Evolutionary conservation across 257 asterid species (phyloP).

Genomic region (Linderniella brevidens): DNA sequence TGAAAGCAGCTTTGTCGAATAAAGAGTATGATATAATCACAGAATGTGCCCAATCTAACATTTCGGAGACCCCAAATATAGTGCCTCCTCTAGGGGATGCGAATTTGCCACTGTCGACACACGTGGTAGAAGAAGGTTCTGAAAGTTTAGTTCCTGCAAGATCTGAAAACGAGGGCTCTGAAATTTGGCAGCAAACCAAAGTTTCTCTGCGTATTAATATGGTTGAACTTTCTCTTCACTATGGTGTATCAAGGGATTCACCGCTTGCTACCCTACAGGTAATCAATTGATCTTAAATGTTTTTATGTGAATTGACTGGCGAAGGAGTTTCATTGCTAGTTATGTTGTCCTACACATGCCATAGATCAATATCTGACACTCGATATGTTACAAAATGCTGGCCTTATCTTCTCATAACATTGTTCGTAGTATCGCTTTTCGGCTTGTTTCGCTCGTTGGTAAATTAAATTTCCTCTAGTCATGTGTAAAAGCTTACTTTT

Average conservation of each 20-base stretch:
- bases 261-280: slow-evolving; percentile 94
- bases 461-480: too few relatives aligned
- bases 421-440: too few relatives aligned
- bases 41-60: slow-evolving; percentile 77
- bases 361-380: too few relatives aligned
- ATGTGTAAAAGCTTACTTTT: too few relatives aligned
- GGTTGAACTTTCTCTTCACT: slow-evolving; percentile 76
- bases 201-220: slow-evolving; percentile 50
- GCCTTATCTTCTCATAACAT: too few relatives aligned
- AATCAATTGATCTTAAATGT: slow-evolving; percentile 9
- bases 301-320: slow-evolving; percentile 1
- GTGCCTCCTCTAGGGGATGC: slow-evolving; percentile 47
- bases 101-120: slow-evolving; percentile 24
- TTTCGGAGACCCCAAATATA: slow-evolving; percentile 69
- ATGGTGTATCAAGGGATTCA: slow-evolving; percentile 73
- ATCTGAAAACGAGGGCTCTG: slow-evolving; percentile 29
- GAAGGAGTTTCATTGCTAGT: too few relatives aligned
- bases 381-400: too few relatives aligned
- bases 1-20: slow-evolving; percentile 90
- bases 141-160: slow-evolving; percentile 25
- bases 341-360: too few relatives aligned
- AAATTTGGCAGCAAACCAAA: slow-evolving; percentile 45
- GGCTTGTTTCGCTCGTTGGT: too few relatives aligned
- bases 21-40: slow-evolving; percentile 75
- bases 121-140: slow-evolving; percentile 25